phyloP scores from a whole-genome alignment of 352 stramenopile species.

The Elongisporangium prolatum region DNA sequence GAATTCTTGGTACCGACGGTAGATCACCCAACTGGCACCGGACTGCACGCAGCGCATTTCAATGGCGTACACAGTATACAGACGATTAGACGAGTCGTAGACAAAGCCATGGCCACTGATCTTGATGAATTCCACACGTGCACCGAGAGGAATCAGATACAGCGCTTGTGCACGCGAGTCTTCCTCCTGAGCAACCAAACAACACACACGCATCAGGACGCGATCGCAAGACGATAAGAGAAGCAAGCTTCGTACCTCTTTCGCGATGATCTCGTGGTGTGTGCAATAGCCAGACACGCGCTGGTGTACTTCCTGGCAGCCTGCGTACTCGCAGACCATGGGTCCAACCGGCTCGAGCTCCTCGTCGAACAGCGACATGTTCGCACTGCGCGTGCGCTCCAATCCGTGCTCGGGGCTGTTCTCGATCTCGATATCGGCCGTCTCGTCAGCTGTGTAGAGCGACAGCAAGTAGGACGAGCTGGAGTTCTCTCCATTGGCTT shows the following conservation, averaged over 20 bases:
- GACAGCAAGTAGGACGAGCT: constrained; percentile 70
- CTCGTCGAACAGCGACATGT: constrained; percentile 39
- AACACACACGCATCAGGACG: background rate
- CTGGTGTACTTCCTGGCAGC: constrained; percentile 60
- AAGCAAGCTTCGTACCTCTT: constrained; percentile 22
- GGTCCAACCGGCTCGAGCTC: constrained; percentile 35
- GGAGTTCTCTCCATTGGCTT: constrained; percentile 18
- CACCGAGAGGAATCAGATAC: constrained; percentile 69
- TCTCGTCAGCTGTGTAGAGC: constrained; percentile 77
- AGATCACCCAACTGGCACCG: constrained; percentile 74
- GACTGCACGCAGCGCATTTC: constrained; percentile 77
- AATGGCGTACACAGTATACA: constrained; percentile 79
- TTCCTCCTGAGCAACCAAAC: constrained; percentile 30
- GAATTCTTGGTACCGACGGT: constrained; percentile 83
- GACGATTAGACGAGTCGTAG: constrained; percentile 60
- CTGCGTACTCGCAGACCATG: constrained; percentile 40
- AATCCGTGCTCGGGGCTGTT: constrained; percentile 22
- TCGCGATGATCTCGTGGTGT: constrained; percentile 75
- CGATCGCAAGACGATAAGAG: background rate
- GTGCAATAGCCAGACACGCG: constrained; percentile 65
- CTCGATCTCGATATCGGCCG: constrained; percentile 77
- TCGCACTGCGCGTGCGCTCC: constrained; percentile 43
- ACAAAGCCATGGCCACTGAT: constrained; percentile 74
- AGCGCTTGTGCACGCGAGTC: constrained; percentile 75
- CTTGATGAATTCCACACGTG: constrained; percentile 68